Evolutionary conservation across 2,329 filamentous ascomycete genomes (phyloP), one percentile per base, ranked within the genome.

Genomic region (Periconia sp.): DNA sequence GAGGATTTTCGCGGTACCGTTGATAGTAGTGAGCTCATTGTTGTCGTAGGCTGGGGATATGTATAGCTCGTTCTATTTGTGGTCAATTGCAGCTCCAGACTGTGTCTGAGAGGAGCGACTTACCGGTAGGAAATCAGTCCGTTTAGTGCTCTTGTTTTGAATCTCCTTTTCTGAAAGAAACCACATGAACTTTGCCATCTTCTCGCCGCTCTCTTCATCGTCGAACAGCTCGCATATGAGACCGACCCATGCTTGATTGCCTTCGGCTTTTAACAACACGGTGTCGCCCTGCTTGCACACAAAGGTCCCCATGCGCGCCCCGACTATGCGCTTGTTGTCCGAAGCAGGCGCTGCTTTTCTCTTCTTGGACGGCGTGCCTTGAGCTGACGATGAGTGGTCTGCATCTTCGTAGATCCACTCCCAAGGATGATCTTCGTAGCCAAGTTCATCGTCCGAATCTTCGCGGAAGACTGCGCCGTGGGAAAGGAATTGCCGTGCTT

Each of bases 101-200:
- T 41, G 42, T 2, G 7, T 9, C n/a, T 35, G 23, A 20, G 42
- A 8, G 30, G 13, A 23, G 11, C 37, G 30, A 64, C 76, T 53
- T 77, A 89, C 85, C 68, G 84, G 84, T 49, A 95, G 73, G 54
- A 85, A 91, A 74, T 99, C 94, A 13, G 79, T 82, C 66, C 91
- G 82, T 76, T 94, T 96, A 76, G 90, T 93, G 53, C 85, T 83
- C 69, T 87, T 89, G 64, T 90, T 94, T 27, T 88, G 85, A 56
- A 97, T 91, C 75, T 97, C 93, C 66, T 89, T 90, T 65, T 96
- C 90, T 0, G 90, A 91, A 0, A 90, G 92, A 70, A 99, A 97
- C 94, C 94, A 99, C 82, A 97, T 88, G 68, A 99, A 94, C 58
- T 88, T 89, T 51, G 90, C 93, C 23, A 87, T 86, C 79, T 91